Evolutionary conservation across 805 yeast genomes (phyloP).

Genomic region (Kazachstania kunashirensis): DNA sequence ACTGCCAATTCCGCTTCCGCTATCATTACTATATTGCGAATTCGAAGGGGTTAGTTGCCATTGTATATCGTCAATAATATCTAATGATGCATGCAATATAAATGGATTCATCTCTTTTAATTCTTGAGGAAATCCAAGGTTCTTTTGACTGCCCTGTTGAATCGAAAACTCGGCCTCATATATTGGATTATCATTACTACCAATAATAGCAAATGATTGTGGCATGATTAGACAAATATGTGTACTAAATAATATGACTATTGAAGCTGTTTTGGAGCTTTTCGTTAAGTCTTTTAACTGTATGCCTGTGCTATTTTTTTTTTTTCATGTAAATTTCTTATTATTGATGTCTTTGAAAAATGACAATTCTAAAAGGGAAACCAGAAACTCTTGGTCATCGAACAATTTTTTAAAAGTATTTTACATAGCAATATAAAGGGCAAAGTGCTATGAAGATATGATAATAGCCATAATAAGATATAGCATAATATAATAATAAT

Average conservation of each 20-base stretch:
- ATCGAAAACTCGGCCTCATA: slow-evolving; percentile 68
- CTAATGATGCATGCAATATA: slow-evolving; percentile 79
- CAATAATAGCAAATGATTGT: slow-evolving; percentile 82
- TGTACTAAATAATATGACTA: not conserved
- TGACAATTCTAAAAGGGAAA: too few species aligned
- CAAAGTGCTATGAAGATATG: too few species aligned
- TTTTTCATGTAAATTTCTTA: too few species aligned
- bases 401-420: too few species aligned
- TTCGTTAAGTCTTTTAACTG: not conserved
- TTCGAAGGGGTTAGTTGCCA: slow-evolving; percentile 49
- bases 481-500: too few species aligned
- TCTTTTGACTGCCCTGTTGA: slow-evolving; percentile 67
- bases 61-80: slow-evolving; percentile 82
- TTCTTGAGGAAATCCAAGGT: slow-evolving; percentile 45
- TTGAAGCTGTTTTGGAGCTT: not conserved
- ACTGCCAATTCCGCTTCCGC: slow-evolving; percentile 5
- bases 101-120: slow-evolving; percentile 79
- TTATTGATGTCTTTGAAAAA: too few species aligned
- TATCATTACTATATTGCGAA: slow-evolving; percentile 2
- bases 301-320: too few species aligned
- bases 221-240: slow-evolving; percentile 37
- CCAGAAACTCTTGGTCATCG: too few species aligned
- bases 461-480: too few species aligned
- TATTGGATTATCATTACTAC: slow-evolving; percentile 75
- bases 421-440: too few species aligned